These are phyloP conservation scores for Aspergillus sp. DNA, from an alignment of 2,329 filamentous ascomycete species.

Conservation along the genomic window DNA sequence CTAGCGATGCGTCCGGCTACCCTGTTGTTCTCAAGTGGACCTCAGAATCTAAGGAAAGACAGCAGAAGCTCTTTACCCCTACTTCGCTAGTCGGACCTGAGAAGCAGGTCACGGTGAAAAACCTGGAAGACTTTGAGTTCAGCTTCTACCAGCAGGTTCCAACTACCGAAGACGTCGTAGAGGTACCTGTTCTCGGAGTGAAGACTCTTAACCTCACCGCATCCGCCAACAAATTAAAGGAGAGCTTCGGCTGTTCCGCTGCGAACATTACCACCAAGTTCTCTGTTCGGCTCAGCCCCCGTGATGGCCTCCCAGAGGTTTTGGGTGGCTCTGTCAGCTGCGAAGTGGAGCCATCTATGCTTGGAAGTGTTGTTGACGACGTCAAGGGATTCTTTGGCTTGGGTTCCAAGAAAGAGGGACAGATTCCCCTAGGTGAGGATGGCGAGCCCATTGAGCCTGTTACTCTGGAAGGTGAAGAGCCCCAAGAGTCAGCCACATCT, in stretches of 20 bases:
- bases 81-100: slow-evolving; percentile 74
- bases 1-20: slow-evolving; percentile 77
- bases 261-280: slow-evolving; percentile 81
- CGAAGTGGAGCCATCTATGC: slow-evolving; percentile 75
- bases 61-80: slow-evolving; percentile 82
- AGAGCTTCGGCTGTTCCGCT: slow-evolving; percentile 76
- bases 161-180: slow-evolving; percentile 47
- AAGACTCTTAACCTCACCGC: slow-evolving; percentile 84
- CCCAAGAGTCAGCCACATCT: slow-evolving; percentile 51
- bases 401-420: slow-evolving; percentile 85
- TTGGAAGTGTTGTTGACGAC: slow-evolving; percentile 84
- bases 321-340: slow-evolving; percentile 79
- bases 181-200: slow-evolving; percentile 68
- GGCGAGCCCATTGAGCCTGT: slow-evolving; percentile 56
- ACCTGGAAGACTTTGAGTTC: slow-evolving; percentile 79
- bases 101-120: slow-evolving; percentile 84
- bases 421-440: slow-evolving; percentile 69
- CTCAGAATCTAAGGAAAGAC: slow-evolving; percentile 70
- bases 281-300: slow-evolving; percentile 69
- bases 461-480: slow-evolving; percentile 49
- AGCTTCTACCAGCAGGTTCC: slow-evolving; percentile 76
- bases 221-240: slow-evolving; percentile 76
- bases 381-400: slow-evolving; percentile 97
- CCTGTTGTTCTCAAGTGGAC: slow-evolving; percentile 76
- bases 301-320: slow-evolving; percentile 81